A percentile compares a stretch with the other conserved stretches of the same genome.
These are phyloP conservation scores for Smittium mucronatum DNA, from an alignment of 371 early-diverging fungal genomes.

Conservation along the genomic window DNA sequence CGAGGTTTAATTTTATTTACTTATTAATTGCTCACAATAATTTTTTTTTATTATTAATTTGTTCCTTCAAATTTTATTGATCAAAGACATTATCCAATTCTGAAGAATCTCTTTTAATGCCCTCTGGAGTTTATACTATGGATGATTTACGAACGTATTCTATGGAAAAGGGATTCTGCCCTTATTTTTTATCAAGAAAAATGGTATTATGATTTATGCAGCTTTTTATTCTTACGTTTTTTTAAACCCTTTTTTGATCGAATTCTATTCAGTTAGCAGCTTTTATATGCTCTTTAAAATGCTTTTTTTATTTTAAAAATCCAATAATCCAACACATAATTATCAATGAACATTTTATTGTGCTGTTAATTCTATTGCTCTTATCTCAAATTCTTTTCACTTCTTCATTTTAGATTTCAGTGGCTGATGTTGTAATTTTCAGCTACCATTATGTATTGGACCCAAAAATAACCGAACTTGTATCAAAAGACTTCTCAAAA, in stretches of 20 bases:
- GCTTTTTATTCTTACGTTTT: too few relatives aligned
- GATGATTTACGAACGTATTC: slow-evolving; percentile 82
- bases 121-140: slow-evolving; percentile 90
- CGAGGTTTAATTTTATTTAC: slow-evolving; percentile 33
- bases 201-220: too few relatives aligned
- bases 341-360: not conserved
- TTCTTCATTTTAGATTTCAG: slow-evolving; percentile 34
- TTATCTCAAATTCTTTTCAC: not conserved
- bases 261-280: too few relatives aligned
- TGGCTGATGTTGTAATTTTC: slow-evolving; percentile 97
- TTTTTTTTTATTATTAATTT: not conserved
- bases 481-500: slow-evolving; percentile 85
- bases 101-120: slow-evolving; percentile 56
- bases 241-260: too few relatives aligned
- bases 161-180: slow-evolving; percentile 66
- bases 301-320: not conserved
- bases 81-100: slow-evolving; percentile 42
- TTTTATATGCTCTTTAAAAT: too few relatives aligned
- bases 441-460: slow-evolving; percentile 99
- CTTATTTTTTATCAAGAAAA: slow-evolving; percentile 89
- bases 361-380: too few relatives aligned
- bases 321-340: not conserved
- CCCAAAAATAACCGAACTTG: slow-evolving; percentile 95
- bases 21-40: not conserved
- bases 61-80: not conserved